A percentile compares a stretch with the other conserved stretches of the same genome.
Evolutionary conservation across 129 eudicot genomes (phyloP).

Genomic region (Dittrichia graveolens): DNA sequence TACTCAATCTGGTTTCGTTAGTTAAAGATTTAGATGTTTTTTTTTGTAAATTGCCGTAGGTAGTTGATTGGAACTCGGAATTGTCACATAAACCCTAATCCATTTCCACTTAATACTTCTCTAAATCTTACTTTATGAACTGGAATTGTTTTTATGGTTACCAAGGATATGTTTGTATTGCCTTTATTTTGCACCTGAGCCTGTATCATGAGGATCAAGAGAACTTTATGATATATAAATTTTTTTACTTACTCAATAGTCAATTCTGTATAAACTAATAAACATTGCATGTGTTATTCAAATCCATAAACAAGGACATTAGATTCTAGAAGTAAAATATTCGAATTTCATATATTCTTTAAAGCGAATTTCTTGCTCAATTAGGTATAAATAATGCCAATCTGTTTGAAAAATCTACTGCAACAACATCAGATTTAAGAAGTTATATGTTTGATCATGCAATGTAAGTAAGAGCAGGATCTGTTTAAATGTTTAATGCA

Average conservation of each 20-base stretch:
- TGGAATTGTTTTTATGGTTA: not conserved
- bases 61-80: not conserved
- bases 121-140: not conserved
- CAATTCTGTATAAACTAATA: no score
- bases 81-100: slow-evolving; percentile 21
- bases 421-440: slow-evolving; percentile 14
- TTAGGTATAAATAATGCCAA: not conserved
- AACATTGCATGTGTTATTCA: no score
- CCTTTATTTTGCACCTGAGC: no score
- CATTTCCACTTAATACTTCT: not conserved
- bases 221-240: no score
- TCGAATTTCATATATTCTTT: no score
- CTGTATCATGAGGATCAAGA: no score
- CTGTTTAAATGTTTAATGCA: no score
- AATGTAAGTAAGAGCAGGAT: no score
- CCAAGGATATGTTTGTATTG: not conserved
- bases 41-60: not conserved
- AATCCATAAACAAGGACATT: no score
- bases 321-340: no score
- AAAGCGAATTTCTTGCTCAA: not conserved
- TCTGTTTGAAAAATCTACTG: not conserved
- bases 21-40: not conserved
- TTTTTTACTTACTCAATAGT: no score
- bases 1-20: slow-evolving; percentile 2
- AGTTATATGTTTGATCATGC: not conserved